Base-by-base conservation (phyloP, 352 stramenopile genomes). In the Globisporangium cederbergense region DNA sequence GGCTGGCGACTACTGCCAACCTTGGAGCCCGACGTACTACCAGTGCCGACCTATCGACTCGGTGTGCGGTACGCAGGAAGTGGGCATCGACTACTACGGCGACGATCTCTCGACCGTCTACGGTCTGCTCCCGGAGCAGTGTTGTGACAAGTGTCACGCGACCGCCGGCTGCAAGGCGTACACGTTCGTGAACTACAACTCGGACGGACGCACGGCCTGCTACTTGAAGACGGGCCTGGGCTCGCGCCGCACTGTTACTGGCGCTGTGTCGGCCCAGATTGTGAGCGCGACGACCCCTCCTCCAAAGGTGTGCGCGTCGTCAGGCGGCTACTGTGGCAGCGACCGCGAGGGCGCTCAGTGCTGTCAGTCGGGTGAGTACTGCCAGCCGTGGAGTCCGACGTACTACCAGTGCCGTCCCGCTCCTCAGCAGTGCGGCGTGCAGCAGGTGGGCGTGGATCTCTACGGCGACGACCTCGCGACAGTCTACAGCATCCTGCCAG, bases 371-470 rank as follows among this genome's bases (percentile, higher is more conserved):
- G 25, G 25, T 1, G 50, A 66, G 28, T 74, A 72, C 66, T 76
- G 72, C 49, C 66, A 76, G 66, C 69, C 72, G 50, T 74, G 72
- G 65, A 56, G 74, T 38, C 47, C 52, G 0, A 32, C 61, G 18
- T 74, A 69, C 55, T 78, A 78, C 64, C 71, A 77, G 64, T 77
- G 71, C 28, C 49, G 52, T 25, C 40, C 56, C 38, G 45, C 56
- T n/a, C 56, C 56, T 43, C 45, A 51, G 25, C 56, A 62, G 30
- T 62, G 56, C 42, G 45, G 40, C 25, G 40, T 22, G 45, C 61
- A 67, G 54, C 52, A 67, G n/a, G 53, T 67, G 10, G 52, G 42
- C 34, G 61, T 67, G 8, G 61, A 62, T 45, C 62, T 62, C 28
- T 67, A 62, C 45, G 61, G 61, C 42, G 32, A 38, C 20, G 61